Evolutionary conservation across 23 red algal species (phyloP).

Genomic region (Gracilaria domingensis): DNA sequence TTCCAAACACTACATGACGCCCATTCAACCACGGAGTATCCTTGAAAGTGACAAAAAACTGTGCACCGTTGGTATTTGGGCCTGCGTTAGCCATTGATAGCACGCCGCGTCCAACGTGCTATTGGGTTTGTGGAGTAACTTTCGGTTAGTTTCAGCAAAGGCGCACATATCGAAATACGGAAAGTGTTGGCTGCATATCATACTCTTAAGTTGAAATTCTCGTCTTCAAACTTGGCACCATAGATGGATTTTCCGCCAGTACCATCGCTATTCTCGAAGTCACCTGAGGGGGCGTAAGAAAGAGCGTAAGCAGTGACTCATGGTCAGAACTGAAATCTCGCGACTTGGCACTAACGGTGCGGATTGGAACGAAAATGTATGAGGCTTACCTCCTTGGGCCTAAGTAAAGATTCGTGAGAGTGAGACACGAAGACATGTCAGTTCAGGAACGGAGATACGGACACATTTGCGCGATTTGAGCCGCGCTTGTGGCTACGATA

Average conservation of each 20-base stretch:
- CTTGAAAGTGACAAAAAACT: conserved; percentile 91
- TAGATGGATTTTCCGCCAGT: conserved; percentile 93
- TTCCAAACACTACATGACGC: conserved; percentile 91
- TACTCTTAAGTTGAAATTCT: conserved; percentile 95
- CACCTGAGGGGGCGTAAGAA: conserved; percentile 40
- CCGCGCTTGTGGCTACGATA: background rate
- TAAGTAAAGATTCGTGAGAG: background rate
- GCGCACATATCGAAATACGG: background rate
- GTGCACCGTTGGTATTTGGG: conserved; percentile 83
- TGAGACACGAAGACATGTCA: background rate
- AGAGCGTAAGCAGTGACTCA: background rate
- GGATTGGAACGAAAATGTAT: background rate
- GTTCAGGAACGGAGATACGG: too few species aligned
- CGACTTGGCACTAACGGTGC: background rate
- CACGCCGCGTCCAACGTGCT: conserved; percentile 35
- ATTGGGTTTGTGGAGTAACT: background rate
- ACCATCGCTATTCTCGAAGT: conserved; percentile 85
- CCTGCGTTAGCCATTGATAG: conserved; percentile 95
- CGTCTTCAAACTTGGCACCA: conserved; percentile 82
- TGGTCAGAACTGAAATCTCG: background rate
- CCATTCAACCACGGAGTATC: conserved; percentile 91
- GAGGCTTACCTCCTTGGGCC: conserved; percentile 69
- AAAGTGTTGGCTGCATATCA: background rate
- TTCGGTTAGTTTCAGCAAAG: background rate
- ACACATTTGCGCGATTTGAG: background rate